Base-by-base conservation (phyloP, 768 basidiomycete species). In the Sarcodon aspratus region DNA sequence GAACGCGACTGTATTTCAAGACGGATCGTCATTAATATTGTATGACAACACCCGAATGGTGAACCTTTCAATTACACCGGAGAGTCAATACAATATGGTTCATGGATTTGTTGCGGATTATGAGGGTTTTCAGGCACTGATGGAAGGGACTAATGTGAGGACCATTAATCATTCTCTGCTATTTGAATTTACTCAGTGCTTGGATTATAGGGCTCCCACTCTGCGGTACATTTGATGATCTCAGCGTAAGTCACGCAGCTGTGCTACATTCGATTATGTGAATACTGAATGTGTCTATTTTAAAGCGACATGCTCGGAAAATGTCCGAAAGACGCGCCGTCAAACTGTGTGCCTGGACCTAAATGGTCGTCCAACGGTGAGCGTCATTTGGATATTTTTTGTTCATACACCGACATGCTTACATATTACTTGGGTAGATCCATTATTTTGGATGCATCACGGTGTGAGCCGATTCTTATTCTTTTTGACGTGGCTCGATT, bases 391-490 rank as follows among this genome's bases (percentile, higher is more conserved):
- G 7, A 9, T 42, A 9, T 42, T 42, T 8, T 5, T 17, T 42
- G 3, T 27, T 42, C 11, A 27, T 9, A 1, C 13, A 4, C 17
- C 11, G 9, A 42, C 15, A 15, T 13, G 15, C 40, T 42, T 27
- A 42, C 40, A 13, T 42, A 42, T 17, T 5, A 13, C 13, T 27
- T 2, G 17, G 6, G 11, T 37, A 68, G 66, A 66, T 6, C 66
- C 67, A 3, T 49, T 68, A 17, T 67, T 68, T 53, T 68, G 55
- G 54, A 36, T 66, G 43, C 64, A 67, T 54, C 66, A 67, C 47
- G 63, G 59, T 0, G 66, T 67, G 47, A 46, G 62, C 6, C 34
- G 27, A 34, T 5, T 27, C 21, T 27, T 27, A 5, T 9, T 12
- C 17, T n/a, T 36, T 3, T 6, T 15, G 9, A 9, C 6, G 9